Percentiles rank a stretch among this genome's conserved stretches.
Conservation (phyloP, 129 eudicot genomes). For the Ambrosia trifida region DNA sequence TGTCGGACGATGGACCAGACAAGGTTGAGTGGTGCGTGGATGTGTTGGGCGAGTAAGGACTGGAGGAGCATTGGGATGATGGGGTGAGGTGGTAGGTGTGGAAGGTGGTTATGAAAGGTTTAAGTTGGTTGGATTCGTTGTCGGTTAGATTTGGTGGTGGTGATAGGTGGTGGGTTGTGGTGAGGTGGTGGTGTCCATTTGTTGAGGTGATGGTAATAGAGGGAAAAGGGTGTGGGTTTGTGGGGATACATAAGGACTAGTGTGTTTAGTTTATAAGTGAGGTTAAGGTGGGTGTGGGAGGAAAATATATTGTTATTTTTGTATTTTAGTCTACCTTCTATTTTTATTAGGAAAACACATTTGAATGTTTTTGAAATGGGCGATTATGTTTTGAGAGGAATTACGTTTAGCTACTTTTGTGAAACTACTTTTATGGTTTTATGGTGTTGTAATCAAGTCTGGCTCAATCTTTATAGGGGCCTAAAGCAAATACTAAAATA, state of each 20-base stretch:
- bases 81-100: constrained; percentile 62
- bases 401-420: too few relatives aligned
- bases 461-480: too few relatives aligned
- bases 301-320: not conserved
- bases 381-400: too few relatives aligned
- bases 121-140: constrained; percentile 44
- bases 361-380: too few relatives aligned
- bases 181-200: not conserved
- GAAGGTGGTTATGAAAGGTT: constrained; percentile 43
- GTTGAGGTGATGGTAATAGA: constrained; percentile 1
- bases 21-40: constrained; percentile 62
- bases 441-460: too few relatives aligned
- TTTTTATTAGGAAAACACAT: too few relatives aligned
- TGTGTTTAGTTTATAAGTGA: constrained; percentile 25
- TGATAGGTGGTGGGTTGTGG: constrained; percentile 40
- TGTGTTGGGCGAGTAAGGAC: constrained; percentile 62
- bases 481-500: too few relatives aligned
- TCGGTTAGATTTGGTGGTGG: constrained; percentile 53
- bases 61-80: constrained; percentile 68
- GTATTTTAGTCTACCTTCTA: not conserved
- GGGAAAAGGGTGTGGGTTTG: constrained; percentile 2
- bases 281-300: constrained; percentile 9
- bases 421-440: too few relatives aligned
- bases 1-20: constrained; percentile 79
- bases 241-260: constrained; percentile 31